phyloP scores from a whole-genome alignment of 1,139 yeast genomes.

The Wickerhamomyces sp. region DNA sequence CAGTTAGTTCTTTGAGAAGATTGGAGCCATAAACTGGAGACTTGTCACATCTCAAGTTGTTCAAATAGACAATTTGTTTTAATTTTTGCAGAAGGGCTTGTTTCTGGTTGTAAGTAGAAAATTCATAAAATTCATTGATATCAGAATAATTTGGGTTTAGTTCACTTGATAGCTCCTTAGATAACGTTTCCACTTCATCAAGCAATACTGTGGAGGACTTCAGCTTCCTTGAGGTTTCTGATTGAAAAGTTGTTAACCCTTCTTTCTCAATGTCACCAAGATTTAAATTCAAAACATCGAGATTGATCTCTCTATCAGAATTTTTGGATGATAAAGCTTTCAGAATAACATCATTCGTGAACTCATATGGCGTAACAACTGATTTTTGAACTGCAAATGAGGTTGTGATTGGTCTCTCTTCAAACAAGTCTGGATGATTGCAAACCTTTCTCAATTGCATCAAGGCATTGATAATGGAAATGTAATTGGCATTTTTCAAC shows the following conservation, averaged over 20 bases:
- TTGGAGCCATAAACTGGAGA: constrained; percentile 55
- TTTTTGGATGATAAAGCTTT: constrained; percentile 32
- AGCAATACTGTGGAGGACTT: constrained; percentile 31
- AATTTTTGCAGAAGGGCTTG: constrained; percentile 46
- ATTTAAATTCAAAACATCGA: constrained; percentile 58
- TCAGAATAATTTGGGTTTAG: constrained; percentile 40
- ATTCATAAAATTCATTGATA: constrained; percentile 58
- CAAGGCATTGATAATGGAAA: constrained; percentile 92
- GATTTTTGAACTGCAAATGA: constrained; percentile 74
- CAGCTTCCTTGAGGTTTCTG: constrained; percentile 36
- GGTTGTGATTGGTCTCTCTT: constrained; percentile 90
- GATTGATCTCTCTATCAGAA: constrained; percentile 36
- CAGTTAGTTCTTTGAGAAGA: constrained; percentile 29
- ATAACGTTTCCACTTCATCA: constrained; percentile 40
- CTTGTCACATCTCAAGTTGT: constrained; percentile 55
- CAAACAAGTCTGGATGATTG: constrained; percentile 95
- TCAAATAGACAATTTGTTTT: constrained; percentile 58
- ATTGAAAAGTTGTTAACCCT: constrained; percentile 41
- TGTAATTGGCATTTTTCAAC: constrained; percentile 87
- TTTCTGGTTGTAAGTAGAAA: constrained; percentile 48
- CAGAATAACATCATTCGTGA: constrained; percentile 40
- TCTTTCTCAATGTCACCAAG: constrained; percentile 45
- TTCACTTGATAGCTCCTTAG: constrained; percentile 26
- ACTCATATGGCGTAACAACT: constrained; percentile 48
- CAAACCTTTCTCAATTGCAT: constrained; percentile 98